Conservation (phyloP, 768 basidiomycete genomes). For the Rhodosporidiobolus sp. region DNA sequence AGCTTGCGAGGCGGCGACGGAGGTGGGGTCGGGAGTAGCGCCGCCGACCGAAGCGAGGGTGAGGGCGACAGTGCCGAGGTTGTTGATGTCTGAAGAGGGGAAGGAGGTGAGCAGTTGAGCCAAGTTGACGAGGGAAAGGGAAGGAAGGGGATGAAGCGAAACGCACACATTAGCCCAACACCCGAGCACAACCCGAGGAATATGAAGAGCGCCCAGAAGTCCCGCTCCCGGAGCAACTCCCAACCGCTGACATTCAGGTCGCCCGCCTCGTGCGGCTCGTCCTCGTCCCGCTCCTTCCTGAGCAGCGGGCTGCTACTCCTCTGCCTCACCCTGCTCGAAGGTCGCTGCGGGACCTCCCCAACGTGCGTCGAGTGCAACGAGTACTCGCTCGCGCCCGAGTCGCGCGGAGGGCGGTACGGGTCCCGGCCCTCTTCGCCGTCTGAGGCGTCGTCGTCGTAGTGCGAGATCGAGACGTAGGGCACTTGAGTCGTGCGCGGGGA, state of each 20-base stretch:
- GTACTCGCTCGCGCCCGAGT: neutral
- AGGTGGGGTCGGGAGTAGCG: neutral
- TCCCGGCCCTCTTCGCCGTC: neutral
- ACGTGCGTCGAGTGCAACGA: neutral
- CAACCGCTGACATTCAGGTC: constrained; percentile 16
- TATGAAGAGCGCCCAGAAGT: constrained; percentile 17
- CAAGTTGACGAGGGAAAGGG: neutral
- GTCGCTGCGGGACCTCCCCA: neutral
- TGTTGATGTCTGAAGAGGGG: constrained; percentile 27
- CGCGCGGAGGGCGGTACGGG: neutral
- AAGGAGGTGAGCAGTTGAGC: neutral
- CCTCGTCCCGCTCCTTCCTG: neutral
- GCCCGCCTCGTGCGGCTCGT: constrained; percentile 12
- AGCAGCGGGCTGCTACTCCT: constrained; percentile 13
- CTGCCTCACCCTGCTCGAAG: neutral
- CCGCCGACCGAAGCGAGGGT: constrained; percentile 10
- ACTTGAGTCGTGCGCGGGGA: too few species aligned
- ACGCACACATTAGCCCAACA: constrained; percentile 19
- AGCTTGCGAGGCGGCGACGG: constrained; percentile 17
- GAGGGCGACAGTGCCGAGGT: constrained; percentile 32
- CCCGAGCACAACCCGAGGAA: constrained; percentile 20
- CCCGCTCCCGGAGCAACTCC: constrained; percentile 5
- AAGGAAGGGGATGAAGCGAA: neutral
- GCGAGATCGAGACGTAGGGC: neutral
- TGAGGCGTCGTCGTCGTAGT: constrained; percentile 4